Evolutionary conservation across 495 filamentous ascomycete genomes (phyloP).

Genomic region (Tuber melanosporum): DNA sequence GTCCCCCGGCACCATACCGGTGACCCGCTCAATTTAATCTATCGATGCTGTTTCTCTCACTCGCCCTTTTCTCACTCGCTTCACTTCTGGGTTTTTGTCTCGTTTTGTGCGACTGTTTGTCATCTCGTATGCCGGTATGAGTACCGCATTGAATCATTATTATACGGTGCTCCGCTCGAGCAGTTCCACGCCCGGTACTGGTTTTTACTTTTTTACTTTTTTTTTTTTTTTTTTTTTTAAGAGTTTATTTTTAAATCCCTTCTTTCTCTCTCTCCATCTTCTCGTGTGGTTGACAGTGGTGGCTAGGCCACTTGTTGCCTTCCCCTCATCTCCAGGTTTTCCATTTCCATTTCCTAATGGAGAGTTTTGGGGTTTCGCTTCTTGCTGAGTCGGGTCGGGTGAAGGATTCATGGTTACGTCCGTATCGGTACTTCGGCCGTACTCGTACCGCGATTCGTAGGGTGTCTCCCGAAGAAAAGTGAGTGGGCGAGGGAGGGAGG

Average conservation of each 20-base stretch:
- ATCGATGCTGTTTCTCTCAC: slow-evolving; percentile 14
- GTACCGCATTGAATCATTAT: too few relatives aligned
- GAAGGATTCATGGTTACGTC: neutral
- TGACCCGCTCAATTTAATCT: slow-evolving; percentile 22
- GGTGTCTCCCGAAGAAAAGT: neutral
- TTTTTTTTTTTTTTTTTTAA: slow-evolving; percentile 24
- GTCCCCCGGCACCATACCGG: slow-evolving; percentile 31
- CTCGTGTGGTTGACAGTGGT: slow-evolving; percentile 6
- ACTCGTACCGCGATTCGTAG: neutral
- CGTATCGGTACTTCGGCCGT: neutral
- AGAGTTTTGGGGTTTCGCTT: neutral
- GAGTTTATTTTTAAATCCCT: slow-evolving; percentile 39
- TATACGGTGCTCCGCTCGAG: too few relatives aligned
- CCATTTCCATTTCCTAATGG: neutral
- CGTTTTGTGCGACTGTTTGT: too few relatives aligned
- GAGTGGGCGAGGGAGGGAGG: too few relatives aligned
- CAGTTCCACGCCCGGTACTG: neutral
- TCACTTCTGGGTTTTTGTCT: neutral
- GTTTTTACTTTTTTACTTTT: neutral
- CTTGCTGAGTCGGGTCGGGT: neutral
- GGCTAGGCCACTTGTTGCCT: neutral
- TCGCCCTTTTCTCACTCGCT: neutral
- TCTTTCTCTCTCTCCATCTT: slow-evolving; percentile 42
- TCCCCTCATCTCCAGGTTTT: neutral
- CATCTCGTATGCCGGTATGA: too few relatives aligned